Evolutionary conservation across 768 basidiomycete species (phyloP), one percentile per base, ranked within the genome.

Genomic region (Pleurotus ostreatus): DNA sequence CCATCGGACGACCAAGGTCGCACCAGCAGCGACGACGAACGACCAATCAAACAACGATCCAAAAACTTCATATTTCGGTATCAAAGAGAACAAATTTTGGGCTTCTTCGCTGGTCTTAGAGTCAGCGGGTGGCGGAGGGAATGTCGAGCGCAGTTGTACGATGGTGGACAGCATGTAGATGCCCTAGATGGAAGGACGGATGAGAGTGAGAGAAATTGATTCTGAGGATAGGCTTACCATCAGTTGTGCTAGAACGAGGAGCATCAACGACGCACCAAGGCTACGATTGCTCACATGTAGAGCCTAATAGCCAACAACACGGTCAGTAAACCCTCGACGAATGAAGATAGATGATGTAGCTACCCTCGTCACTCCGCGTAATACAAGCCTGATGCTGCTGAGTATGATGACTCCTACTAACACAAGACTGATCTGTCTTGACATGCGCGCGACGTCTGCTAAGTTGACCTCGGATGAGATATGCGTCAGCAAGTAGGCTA

Each of bases 151-250:
- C 46, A 94, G 76, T 67, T 94, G 92, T 11, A 93, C 84, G 47
- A 93, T 72, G 0, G 90, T 93, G 3, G 89, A 86, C 25, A 94
- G 80, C 37, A 93, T 80, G 66, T 94, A 94, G 43, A 89, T 87
- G 9, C 86, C 88, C 91, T 93, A 60, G 30, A 11, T 34, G 8
- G 30, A 34, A 9, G 8, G 30, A 34, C 11, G 30, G 30, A 34
- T 34, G 30, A 23, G n/a, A 55, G 46, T 37, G 15, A 9, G 26
- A 30, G 38, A 47, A 39, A 37, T 51, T 39, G 9, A 37, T 51
- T 38, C 12, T 22, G 45, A 38, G 12, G 23, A 64, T 34, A 34
- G 30, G 30, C 77, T 34, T 60, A 90, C 91, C 91, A 94, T 92
- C 46, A 94, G 75, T 65, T 94, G 90, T 5, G 90, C 86, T 20